Percentiles rank a stretch among this genome's conserved stretches.
These are phyloP conservation scores for Kodamaea fukazawae DNA, from an alignment of 805 yeast species.

Conservation along the genomic window DNA sequence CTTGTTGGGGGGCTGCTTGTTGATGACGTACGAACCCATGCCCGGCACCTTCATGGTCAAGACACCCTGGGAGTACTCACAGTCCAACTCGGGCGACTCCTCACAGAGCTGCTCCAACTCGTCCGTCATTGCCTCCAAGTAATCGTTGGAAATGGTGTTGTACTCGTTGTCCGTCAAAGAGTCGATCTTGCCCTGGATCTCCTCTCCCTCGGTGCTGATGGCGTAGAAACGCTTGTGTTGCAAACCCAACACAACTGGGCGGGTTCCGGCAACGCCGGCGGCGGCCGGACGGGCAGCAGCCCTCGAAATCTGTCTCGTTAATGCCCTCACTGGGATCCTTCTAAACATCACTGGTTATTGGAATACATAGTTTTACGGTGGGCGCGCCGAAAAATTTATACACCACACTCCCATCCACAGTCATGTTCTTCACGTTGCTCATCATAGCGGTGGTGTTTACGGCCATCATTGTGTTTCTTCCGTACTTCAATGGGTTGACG, in stretches of 20 bases:
- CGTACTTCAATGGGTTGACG: conserved; percentile 51
- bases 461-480: conserved; percentile 42
- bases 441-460: conserved; percentile 42
- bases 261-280: not conserved
- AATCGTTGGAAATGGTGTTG: conserved; percentile 60
- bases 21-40: conserved; percentile 83
- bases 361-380: not conserved
- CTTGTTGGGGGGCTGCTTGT: conserved; percentile 96
- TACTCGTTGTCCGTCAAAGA: conserved; percentile 51
- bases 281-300: not conserved
- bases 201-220: conserved; percentile 50
- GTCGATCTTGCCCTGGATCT: conserved; percentile 51
- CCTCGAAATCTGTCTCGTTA: not conserved
- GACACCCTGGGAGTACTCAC: conserved; percentile 85
- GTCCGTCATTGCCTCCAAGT: conserved; percentile 66
- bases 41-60: conserved; percentile 68
- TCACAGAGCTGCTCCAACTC: conserved; percentile 70
- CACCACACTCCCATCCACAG: too few relatives aligned
- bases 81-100: conserved; percentile 58
- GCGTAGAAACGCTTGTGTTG: conserved; percentile 12
- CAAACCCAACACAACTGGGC: too few relatives aligned
- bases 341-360: too few relatives aligned
- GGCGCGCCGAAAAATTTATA: not conserved
- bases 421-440: conserved; percentile 31
- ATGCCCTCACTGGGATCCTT: not conserved